phyloP scores from a whole-genome alignment of 768 basidiomycete species.

The Filobasidium wieringae region DNA sequence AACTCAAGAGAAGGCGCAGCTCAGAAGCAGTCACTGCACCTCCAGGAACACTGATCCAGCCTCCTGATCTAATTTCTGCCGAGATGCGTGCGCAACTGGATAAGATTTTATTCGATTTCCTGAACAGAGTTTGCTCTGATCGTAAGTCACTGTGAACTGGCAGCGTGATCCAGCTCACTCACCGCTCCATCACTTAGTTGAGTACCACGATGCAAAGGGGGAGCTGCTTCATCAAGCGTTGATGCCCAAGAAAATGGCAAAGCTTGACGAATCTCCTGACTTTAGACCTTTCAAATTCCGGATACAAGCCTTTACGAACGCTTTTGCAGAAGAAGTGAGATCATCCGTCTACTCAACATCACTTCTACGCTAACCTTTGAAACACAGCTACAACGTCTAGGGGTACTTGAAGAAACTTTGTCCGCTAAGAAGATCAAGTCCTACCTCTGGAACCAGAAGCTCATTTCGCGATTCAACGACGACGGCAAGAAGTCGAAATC shows the following conservation, averaged over 20 bases:
- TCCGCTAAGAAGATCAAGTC: conserved; percentile 92
- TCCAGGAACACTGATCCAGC: conserved; percentile 13
- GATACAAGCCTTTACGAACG: conserved; percentile 93
- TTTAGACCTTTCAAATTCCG: conserved; percentile 99
- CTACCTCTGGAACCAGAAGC: conserved; percentile 83
- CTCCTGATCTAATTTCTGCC: conserved; percentile 27
- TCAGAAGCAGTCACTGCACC: conserved; percentile 20
- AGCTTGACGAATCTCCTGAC: conserved; percentile 87
- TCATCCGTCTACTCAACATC: background rate
- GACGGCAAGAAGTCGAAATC: conserved; percentile 99
- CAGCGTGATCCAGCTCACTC: background rate
- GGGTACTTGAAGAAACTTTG: conserved; percentile 85
- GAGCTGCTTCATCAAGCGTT: conserved; percentile 95
- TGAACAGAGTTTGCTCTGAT: conserved; percentile 80
- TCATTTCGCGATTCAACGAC: conserved; percentile 94
- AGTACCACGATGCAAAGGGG: conserved; percentile 83
- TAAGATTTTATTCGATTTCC: conserved; percentile 77
- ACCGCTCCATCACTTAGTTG: conserved; percentile 51
- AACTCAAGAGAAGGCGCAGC: conserved; percentile 25
- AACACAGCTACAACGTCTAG: conserved; percentile 61
- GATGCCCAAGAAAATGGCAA: conserved; percentile 96
- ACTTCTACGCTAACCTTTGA: conserved; percentile 12
- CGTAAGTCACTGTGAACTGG: conserved; percentile 45
- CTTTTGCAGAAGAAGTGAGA: conserved; percentile 76
- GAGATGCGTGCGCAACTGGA: conserved; percentile 76